phyloP scores from a whole-genome alignment of 1,139 yeast species.

The Saccharomyces pastorianus region DNA sequence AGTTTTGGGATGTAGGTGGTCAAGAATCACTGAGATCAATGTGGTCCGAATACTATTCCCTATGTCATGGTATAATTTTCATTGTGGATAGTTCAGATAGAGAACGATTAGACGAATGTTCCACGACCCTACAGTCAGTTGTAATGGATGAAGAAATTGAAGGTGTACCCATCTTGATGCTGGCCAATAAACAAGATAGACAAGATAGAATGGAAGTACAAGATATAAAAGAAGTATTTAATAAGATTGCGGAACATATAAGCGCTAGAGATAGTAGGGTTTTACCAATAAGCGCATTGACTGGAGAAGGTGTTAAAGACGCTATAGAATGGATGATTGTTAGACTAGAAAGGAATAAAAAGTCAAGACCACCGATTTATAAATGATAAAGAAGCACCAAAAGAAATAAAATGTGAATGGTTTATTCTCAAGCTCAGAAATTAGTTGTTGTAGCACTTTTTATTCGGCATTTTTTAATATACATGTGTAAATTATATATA shows the following conservation, averaged over 20 bases:
- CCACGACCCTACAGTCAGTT: conserved; percentile 36
- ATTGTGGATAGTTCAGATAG: conserved; percentile 88
- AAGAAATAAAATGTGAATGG: background rate
- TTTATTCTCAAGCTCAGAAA: background rate
- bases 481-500: background rate
- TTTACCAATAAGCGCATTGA: conserved; percentile 79
- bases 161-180: conserved; percentile 84
- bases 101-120: conserved; percentile 75
- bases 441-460: background rate
- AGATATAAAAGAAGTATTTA: conserved; percentile 72
- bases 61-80: conserved; percentile 86
- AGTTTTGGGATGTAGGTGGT: conserved; percentile 96
- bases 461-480: background rate
- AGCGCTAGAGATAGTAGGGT: conserved; percentile 89
- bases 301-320: conserved; percentile 77
- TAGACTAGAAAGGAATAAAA: conserved; percentile 68
- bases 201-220: conserved; percentile 74
- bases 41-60: conserved; percentile 81
- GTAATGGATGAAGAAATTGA: conserved; percentile 50
- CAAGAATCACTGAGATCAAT: conserved; percentile 71
- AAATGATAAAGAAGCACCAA: conserved; percentile 11
- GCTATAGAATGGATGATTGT: conserved; percentile 85
- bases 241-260: conserved; percentile 69
- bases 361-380: conserved; percentile 55
- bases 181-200: conserved; percentile 91